Percentiles rank a stretch among this genome's conserved stretches.
phyloP scores from a whole-genome alignment of 768 basidiomycete genomes.

The Tremella fuciformis region DNA sequence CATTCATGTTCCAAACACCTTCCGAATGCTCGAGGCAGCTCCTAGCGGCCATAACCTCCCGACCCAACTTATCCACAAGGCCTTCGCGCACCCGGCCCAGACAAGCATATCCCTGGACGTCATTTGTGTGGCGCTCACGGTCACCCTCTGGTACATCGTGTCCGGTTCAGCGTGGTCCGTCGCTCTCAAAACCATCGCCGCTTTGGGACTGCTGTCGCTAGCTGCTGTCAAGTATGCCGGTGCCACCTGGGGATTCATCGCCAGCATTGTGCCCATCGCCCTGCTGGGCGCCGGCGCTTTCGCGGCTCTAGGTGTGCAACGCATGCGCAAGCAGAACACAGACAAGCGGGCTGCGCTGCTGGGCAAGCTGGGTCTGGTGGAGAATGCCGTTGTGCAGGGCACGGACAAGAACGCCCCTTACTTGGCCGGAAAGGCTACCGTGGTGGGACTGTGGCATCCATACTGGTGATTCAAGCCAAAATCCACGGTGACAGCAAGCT shows the following conservation, averaged over 20 bases:
- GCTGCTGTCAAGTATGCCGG: constrained; percentile 19
- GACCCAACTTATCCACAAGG: constrained; percentile 11
- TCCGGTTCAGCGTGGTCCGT: constrained; percentile 20
- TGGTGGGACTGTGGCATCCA: constrained; percentile 90
- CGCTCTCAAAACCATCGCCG: constrained; percentile 12
- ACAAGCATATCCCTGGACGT: constrained; percentile 66
- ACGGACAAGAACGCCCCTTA: constrained; percentile 28
- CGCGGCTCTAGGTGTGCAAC: constrained; percentile 13
- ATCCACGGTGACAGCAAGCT: constrained; percentile 3
- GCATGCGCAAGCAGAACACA: constrained; percentile 29
- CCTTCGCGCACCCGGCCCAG: constrained; percentile 61
- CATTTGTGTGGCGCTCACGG: constrained; percentile 55
- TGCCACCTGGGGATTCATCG: constrained; percentile 38
- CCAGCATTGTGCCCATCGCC: constrained; percentile 38
- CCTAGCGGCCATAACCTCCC: background rate
- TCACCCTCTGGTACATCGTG: constrained; percentile 32
- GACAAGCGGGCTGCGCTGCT: constrained; percentile 30
- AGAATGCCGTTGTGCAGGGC: constrained; percentile 28
- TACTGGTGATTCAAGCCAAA: constrained; percentile 68
- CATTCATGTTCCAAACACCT: constrained; percentile 53
- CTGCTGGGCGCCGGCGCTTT: constrained; percentile 27
- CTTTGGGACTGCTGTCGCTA: background rate
- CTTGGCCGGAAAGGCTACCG: constrained; percentile 25
- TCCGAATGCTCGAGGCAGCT: constrained; percentile 38
- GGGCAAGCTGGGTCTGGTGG: constrained; percentile 27